phyloP scores from a whole-genome alignment of 129 eudicot genomes.

The Solidago caesia region DNA sequence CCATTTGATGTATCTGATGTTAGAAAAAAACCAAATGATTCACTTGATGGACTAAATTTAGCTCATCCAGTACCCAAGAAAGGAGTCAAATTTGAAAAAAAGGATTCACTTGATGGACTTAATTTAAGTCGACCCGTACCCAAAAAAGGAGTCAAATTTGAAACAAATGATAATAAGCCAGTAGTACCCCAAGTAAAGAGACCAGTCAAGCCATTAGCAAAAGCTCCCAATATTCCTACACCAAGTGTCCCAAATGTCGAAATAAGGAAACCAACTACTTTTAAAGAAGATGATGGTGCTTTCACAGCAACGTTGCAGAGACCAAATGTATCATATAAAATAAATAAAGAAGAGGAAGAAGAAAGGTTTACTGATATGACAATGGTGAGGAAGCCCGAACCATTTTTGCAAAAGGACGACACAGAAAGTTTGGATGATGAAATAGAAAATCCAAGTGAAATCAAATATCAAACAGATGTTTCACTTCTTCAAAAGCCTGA shows the following conservation, averaged over 20 bases:
- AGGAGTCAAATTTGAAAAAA: conserved; percentile 49
- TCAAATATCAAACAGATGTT: conserved; percentile 1
- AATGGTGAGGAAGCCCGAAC: conserved; percentile 69
- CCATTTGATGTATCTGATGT: conserved; percentile 57
- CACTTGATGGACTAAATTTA: conserved; percentile 52
- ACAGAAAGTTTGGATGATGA: conserved; percentile 23
- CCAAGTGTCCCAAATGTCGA: conserved; percentile 58
- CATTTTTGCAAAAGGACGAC: conserved; percentile 27
- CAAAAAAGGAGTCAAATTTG: conserved; percentile 61
- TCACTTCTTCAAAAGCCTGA: conserved; percentile 20
- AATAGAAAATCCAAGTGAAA: conserved; percentile 15
- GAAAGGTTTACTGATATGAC: conserved; percentile 68
- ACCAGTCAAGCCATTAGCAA: conserved; percentile 31
- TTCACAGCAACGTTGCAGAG: conserved; percentile 40
- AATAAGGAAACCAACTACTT: conserved; percentile 68
- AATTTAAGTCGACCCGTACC: conserved; percentile 71
- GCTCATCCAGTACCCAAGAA: conserved; percentile 65
- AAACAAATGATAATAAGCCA: conserved; percentile 46
- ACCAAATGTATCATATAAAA: conserved; percentile 54
- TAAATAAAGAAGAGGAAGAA: conserved; percentile 49
- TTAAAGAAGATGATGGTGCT: conserved; percentile 43
- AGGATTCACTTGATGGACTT: conserved; percentile 41
- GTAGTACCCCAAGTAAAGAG: conserved; percentile 31
- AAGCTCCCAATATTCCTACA: conserved; percentile 23
- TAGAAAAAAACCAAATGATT: conserved; percentile 35